Conservation (phyloP, 192 early-diverging fungal genomes). For the Podila horticola region DNA sequence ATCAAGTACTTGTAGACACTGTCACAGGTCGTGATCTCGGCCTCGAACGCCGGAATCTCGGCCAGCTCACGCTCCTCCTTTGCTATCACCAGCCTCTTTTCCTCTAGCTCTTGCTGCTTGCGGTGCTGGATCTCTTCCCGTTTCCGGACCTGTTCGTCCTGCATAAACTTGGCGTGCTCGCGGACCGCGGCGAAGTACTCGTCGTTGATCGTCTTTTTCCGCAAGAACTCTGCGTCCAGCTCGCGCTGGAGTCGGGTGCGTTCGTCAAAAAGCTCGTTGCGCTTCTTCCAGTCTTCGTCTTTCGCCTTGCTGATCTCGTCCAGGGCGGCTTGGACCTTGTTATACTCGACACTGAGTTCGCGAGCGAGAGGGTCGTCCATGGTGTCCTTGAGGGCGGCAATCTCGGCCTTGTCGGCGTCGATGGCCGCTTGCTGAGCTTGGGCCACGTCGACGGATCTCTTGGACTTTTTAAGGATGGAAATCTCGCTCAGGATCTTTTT, state of each 20-base stretch:
- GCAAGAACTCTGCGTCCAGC: slow-evolving; percentile 70
- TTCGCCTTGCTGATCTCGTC: slow-evolving; percentile 65
- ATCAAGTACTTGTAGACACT: slow-evolving; percentile 76
- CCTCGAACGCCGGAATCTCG: slow-evolving; percentile 82
- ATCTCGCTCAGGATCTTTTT: slow-evolving; percentile 84
- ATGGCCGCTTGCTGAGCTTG: slow-evolving; percentile 61
- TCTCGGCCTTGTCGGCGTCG: slow-evolving; percentile 60
- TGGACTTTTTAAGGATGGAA: slow-evolving; percentile 70
- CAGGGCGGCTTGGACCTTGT: slow-evolving; percentile 74
- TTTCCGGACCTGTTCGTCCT: slow-evolving; percentile 70
- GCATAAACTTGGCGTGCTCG: slow-evolving; percentile 68
- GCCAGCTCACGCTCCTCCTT: slow-evolving; percentile 82
- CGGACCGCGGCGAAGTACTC: slow-evolving; percentile 75
- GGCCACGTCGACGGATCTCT: slow-evolving; percentile 68
- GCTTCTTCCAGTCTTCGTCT: slow-evolving; percentile 64
- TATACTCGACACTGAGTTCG: slow-evolving; percentile 71
- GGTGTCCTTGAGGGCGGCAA: slow-evolving; percentile 68
- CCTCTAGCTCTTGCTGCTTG: slow-evolving; percentile 68
- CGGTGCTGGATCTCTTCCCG: slow-evolving; percentile 68
- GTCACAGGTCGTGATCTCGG: slow-evolving; percentile 84
- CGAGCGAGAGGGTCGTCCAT: slow-evolving; percentile 58
- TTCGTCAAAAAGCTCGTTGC: slow-evolving; percentile 71
- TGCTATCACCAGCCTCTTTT: slow-evolving; percentile 67
- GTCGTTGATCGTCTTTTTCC: slow-evolving; percentile 68
- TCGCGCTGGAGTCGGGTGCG: slow-evolving; percentile 70